Evolutionary conservation across 805 yeast species (phyloP).

Genomic region (Maudiozyma bulderi): DNA sequence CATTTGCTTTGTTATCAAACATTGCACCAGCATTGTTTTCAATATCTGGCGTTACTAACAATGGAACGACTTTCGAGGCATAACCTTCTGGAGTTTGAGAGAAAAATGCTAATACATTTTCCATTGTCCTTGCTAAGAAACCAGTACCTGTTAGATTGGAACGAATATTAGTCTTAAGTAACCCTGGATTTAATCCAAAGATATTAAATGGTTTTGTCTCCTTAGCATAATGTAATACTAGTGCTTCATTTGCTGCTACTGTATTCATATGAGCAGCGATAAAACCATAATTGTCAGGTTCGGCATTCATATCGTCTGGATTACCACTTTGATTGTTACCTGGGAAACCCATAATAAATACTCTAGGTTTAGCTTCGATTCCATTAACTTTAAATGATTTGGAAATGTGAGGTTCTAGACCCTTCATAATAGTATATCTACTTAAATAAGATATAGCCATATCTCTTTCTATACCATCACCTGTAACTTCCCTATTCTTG

Average conservation of each 20-base stretch:
- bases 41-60: slow-evolving; percentile 25
- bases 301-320: slow-evolving; percentile 30
- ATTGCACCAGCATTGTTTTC: slow-evolving; percentile 25
- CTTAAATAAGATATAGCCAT: slow-evolving; percentile 33
- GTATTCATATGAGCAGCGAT: slow-evolving; percentile 31
- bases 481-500: slow-evolving; percentile 24
- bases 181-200: slow-evolving; percentile 35
- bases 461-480: slow-evolving; percentile 33
- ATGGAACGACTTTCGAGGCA: slow-evolving; percentile 26
- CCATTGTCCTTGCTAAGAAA: slow-evolving; percentile 19
- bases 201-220: slow-evolving; percentile 15
- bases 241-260: slow-evolving; percentile 36
- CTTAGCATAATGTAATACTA: slow-evolving; percentile 20
- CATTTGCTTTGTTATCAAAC: slow-evolving; percentile 26
- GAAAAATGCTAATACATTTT: slow-evolving; percentile 26
- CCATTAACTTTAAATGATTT: neutral
- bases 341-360: slow-evolving; percentile 34
- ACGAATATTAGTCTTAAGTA: slow-evolving; percentile 31
- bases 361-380: slow-evolving; percentile 20
- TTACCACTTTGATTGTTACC: slow-evolving; percentile 29
- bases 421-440: slow-evolving; percentile 27
- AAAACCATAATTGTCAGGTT: slow-evolving; percentile 21
- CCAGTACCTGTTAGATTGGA: slow-evolving; percentile 27
- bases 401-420: slow-evolving; percentile 18
- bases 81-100: slow-evolving; percentile 29